Base-by-base conservation (phyloP, 495 filamentous ascomycete genomes). In the Delitschia confertaspora region DNA sequence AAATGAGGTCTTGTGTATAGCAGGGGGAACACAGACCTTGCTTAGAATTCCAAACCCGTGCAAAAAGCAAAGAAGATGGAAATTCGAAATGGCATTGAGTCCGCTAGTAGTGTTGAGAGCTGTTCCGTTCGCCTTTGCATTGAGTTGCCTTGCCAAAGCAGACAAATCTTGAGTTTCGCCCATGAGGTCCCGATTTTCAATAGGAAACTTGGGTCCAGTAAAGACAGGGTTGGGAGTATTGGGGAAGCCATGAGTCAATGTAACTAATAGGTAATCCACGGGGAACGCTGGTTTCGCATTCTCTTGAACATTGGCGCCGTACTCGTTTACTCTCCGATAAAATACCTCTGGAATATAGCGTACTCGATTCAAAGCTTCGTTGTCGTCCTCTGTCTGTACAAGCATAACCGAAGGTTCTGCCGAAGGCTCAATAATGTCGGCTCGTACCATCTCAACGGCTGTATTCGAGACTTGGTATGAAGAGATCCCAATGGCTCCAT, bases 291-390 rank as follows among this genome's bases (percentile, higher is more conserved):
- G 91, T 57, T 95, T 95, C 20, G 93, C 91, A 57, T 95, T 96
- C 57, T 96, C 85, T 60, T 94, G 93, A 2, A 96, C 91, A 56
- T 83, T 93, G 40, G 80, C 83, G 5, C 93, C 93, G 56, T 99
- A 93, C 60, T 96, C 88, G 61, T 99, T 96, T 57, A 95, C 88
- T 42, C 79, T 75, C 33, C 91, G 79, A 64, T 88, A 99, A 67
- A 96, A 96, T 11, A 99, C 91, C 51, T 99, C 91, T 2, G 93
- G 91, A 30, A 96, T 93, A 57, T 99, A 99, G 34, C 88, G 74
- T 19, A 80, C 80, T 42, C 74, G 78, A 64, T 66, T 20, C 65
- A 68, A 42, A 71, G 47, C 76, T 39, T 88, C 82, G 25, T 88
- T 83, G 53, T 87, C 84, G 34, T 94, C 85, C 59, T 95, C 91